Evolutionary conservation across 2,329 filamentous ascomycete species (phyloP).

Genomic region (Hymenoscyphus repandus): DNA sequence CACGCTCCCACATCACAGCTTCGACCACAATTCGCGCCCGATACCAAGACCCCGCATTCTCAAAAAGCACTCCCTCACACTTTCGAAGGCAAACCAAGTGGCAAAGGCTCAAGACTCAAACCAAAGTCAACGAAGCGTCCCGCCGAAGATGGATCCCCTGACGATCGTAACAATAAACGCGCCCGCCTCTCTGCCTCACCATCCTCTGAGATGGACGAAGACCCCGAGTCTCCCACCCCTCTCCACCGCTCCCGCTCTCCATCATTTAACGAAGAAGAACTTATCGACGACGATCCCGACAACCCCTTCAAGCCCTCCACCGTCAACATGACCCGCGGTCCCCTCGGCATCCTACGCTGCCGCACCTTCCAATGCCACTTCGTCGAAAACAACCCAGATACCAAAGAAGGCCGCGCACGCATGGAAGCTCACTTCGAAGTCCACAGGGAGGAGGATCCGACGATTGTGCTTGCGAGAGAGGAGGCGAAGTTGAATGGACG

Average conservation of each 20-base stretch:
- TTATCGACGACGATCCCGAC: not conserved
- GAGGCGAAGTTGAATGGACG: slow-evolving; percentile 6
- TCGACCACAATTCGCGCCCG: not conserved
- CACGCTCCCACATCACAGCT: not conserved
- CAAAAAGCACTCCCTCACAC: slow-evolving; percentile 5
- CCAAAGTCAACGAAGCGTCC: slow-evolving; percentile 1
- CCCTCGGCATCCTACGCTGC: not conserved
- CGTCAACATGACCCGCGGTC: slow-evolving; percentile 5
- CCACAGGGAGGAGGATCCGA: slow-evolving; percentile 3
- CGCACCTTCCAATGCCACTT: not conserved
- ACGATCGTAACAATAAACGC: not conserved
- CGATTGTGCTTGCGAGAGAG: not conserved
- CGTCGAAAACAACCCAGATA: not conserved
- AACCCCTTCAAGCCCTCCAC: not conserved
- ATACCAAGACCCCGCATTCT: not conserved
- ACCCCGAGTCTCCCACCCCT: not conserved
- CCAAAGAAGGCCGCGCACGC: not conserved
- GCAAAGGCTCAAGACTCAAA: slow-evolving; percentile 1
- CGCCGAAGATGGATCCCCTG: not conserved
- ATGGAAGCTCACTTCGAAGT: not conserved
- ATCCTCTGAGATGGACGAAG: not conserved
- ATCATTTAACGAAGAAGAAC: not conserved
- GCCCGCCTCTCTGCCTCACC: not conserved
- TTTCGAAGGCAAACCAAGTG: not conserved
- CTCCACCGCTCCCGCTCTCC: not conserved